phyloP scores from a whole-genome alignment of 2,329 filamentous ascomycete genomes.

The Rutstroemia sp. region DNA sequence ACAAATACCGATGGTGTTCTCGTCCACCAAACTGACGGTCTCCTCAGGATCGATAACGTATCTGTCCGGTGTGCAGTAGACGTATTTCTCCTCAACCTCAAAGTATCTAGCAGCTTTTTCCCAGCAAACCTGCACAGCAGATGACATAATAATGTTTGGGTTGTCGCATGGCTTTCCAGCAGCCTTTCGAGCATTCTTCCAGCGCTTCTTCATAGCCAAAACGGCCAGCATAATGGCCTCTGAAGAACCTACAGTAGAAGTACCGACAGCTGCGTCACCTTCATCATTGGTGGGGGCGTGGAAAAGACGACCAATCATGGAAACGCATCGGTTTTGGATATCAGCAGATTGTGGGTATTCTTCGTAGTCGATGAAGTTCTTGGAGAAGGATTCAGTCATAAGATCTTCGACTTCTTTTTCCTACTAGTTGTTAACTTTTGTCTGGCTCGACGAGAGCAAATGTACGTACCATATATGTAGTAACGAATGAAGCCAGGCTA shows the following conservation, averaged over 20 bases:
- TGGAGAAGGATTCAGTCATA: conserved; percentile 86
- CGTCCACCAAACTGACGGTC: conserved; percentile 53
- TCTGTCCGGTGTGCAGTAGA: conserved; percentile 54
- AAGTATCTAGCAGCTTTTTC: conserved; percentile 88
- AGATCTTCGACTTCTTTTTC: conserved; percentile 94
- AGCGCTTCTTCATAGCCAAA: conserved; percentile 90
- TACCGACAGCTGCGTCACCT: conserved; percentile 66
- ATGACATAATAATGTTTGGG: conserved; percentile 94
- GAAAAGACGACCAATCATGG: conserved; percentile 86
- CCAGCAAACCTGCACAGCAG: conserved; percentile 95
- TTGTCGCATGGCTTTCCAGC: conserved; percentile 72
- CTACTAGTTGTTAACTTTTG: conserved; percentile 34
- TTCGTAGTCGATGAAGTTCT: conserved; percentile 92
- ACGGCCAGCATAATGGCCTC: conserved; percentile 81
- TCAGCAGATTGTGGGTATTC: conserved; percentile 76
- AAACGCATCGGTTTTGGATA: conserved; percentile 87
- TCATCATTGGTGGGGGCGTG: conserved; percentile 58
- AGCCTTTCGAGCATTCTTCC: conserved; percentile 79
- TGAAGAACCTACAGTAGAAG: conserved; percentile 81
- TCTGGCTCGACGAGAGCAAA: background rate
- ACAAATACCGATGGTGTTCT: conserved; percentile 84
- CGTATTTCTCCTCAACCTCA: conserved; percentile 83
- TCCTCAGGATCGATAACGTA: conserved; percentile 58
- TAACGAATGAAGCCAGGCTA: conserved; percentile 87
- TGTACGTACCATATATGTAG: conserved; percentile 77